Evolutionary conservation across 2,329 filamentous ascomycete species (phyloP).

Genomic region (Fusarium fracticaudum): DNA sequence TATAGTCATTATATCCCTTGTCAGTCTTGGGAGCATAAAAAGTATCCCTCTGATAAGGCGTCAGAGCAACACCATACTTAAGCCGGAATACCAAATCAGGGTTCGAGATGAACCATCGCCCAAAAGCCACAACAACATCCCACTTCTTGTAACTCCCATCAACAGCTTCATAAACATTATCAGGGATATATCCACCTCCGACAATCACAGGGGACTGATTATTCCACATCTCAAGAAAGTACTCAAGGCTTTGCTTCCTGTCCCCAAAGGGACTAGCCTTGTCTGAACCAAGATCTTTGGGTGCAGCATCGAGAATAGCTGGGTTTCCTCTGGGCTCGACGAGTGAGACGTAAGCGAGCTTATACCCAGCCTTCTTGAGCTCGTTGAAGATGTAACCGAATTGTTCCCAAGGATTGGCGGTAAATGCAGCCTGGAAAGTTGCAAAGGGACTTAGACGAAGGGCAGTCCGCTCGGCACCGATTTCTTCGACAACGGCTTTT

Average conservation of each 20-base stretch:
- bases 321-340: conserved; percentile 50
- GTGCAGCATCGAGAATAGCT: conserved; percentile 45
- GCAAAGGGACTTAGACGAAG: conserved; percentile 66
- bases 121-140: conserved; percentile 45
- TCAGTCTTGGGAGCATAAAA: conserved; percentile 50
- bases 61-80: conserved; percentile 49
- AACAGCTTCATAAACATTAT: conserved; percentile 35
- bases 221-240: conserved; percentile 47
- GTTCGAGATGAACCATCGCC: conserved; percentile 49
- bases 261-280: conserved; percentile 7
- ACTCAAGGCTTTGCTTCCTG: conserved; percentile 48
- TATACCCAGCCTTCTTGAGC: conserved; percentile 40
- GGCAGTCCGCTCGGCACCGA: conserved; percentile 61
- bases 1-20: conserved; percentile 45
- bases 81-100: conserved; percentile 52
- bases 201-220: conserved; percentile 47
- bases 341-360: conserved; percentile 49
- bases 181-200: conserved; percentile 44
- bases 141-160: conserved; percentile 41
- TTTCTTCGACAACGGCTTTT: conserved; percentile 51
- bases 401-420: conserved; percentile 44
- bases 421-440: conserved; percentile 43
- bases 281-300: neutral
- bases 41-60: conserved; percentile 49
- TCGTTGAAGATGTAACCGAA: conserved; percentile 40